Percentiles rank a stretch among this genome's conserved stretches.
phyloP scores from a whole-genome alignment of 768 basidiomycete species.

The Tylopilus subfusipes region DNA sequence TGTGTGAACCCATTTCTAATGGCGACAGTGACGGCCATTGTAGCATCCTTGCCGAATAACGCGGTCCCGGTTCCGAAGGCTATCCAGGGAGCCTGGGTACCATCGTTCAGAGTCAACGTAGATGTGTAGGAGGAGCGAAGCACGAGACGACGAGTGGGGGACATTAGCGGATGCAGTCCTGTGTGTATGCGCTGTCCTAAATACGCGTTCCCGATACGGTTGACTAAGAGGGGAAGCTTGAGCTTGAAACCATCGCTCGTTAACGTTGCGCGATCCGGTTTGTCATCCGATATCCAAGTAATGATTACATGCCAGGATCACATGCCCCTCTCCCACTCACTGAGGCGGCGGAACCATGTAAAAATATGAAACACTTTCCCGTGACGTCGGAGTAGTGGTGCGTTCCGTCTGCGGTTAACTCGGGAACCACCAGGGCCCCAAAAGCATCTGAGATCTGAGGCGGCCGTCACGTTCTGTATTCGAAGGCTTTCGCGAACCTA shows the following conservation, averaged over 20 bases:
- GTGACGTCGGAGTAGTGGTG: too few species aligned
- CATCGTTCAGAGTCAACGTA: conserved; percentile 52
- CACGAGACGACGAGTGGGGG: conserved; percentile 5
- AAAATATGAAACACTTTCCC: too few species aligned
- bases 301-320: neutral
- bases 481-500: too few species aligned
- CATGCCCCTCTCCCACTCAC: neutral
- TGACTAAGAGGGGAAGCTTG: conserved; percentile 6
- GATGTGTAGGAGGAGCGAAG: conserved; percentile 8
- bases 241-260: conserved; percentile 9
- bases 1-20: conserved; percentile 57
- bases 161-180: neutral
- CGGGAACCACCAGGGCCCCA: too few species aligned
- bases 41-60: conserved; percentile 43
- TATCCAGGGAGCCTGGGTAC: conserved; percentile 49
- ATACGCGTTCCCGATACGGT: conserved; percentile 3
- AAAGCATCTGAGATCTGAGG: too few species aligned
- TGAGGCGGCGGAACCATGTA: too few species aligned
- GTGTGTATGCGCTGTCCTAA: neutral
- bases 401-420: too few species aligned
- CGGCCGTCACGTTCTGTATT: too few species aligned
- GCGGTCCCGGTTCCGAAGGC: conserved; percentile 65
- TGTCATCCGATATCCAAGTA: neutral
- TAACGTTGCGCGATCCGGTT: conserved; percentile 3
- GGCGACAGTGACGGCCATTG: conserved; percentile 39